Base-by-base conservation (phyloP, 441 rosid genomes). In the Populus hybrid region DNA sequence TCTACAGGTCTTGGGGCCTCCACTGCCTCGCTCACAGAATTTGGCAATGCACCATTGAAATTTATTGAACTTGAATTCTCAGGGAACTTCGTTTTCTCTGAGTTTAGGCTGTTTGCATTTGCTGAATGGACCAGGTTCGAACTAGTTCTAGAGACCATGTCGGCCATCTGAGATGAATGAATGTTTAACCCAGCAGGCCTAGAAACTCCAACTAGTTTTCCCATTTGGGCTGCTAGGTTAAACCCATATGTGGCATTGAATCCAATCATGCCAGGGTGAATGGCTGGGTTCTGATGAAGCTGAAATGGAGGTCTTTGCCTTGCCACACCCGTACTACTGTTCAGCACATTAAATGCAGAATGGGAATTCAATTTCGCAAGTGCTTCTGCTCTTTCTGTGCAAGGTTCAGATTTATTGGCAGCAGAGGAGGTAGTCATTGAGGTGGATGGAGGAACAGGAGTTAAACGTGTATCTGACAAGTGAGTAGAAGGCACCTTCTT, bases 21-120 rank as follows among this genome's bases (percentile, higher is more conserved):
- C 95, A 76, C 77, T 88, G 81, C 77, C 90, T 93, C 64, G 91
- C 78, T 1, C 92, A 78, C 20, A 79, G 81, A 56, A 87, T 81
- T 65, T 90, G 97, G 42, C 95, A 94, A 83, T 87, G 89, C 33
- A 81, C 81, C 84, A 79, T 77, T 20, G 87, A 89, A 73, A 89
- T 82, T 69, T 78, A 88, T 79, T 86, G 94, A 80, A 82, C 84
- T 74, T 81, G 93, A 45, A 45, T 14, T 45, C 20, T 45, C 56
- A 45, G 18, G 56, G 56, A 45, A 45, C 20, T 45, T 45, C 56
- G 20, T 45, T 45, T 45, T 45, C 56, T 45, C 56, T 0, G 56
- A 45, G 56, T 4, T 45, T 45, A 45, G 56, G 56, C 56, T 45
- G 56, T 45, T 45, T 45, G 56, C 56, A 14, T 45, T 45, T 45